phyloP scores from a whole-genome alignment of 345 rosid species.

The Trapa bicornis region DNA sequence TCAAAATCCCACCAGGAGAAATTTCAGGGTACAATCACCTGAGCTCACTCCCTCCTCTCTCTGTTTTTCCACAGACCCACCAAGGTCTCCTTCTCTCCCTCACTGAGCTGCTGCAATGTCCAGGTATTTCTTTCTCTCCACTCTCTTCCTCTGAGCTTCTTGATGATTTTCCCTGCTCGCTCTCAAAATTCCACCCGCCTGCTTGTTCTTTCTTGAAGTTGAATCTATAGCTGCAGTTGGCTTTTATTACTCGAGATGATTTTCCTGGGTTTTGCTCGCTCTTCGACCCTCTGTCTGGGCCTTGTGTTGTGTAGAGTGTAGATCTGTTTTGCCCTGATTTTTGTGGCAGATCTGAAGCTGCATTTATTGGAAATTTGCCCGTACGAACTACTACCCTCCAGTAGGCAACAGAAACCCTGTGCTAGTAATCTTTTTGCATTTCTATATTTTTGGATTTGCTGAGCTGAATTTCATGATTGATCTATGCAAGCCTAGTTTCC shows the following conservation, averaged over 20 bases:
- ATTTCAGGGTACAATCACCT: neutral
- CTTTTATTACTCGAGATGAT: neutral
- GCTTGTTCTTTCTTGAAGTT: neutral
- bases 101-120: too few species aligned
- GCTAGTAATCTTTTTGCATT: neutral
- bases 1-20: conserved; percentile 2
- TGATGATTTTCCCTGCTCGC: neutral
- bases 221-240: neutral
- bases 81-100: neutral
- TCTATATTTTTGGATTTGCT: neutral
- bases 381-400: neutral
- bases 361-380: conserved; percentile 4
- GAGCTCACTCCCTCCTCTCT: neutral
- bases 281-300: neutral
- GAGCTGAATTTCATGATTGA: conserved; percentile 6
- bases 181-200: neutral
- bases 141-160: too few species aligned
- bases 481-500: neutral
- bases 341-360: conserved; percentile 28
- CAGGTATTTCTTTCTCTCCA: too few species aligned
- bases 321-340: conserved; percentile 8
- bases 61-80: neutral
- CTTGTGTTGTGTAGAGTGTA: neutral
- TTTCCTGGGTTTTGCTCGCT: neutral
- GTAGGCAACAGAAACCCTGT: neutral